Evolutionary conservation across 1,139 yeast genomes (phyloP).

Genomic region (Candida sp.): DNA sequence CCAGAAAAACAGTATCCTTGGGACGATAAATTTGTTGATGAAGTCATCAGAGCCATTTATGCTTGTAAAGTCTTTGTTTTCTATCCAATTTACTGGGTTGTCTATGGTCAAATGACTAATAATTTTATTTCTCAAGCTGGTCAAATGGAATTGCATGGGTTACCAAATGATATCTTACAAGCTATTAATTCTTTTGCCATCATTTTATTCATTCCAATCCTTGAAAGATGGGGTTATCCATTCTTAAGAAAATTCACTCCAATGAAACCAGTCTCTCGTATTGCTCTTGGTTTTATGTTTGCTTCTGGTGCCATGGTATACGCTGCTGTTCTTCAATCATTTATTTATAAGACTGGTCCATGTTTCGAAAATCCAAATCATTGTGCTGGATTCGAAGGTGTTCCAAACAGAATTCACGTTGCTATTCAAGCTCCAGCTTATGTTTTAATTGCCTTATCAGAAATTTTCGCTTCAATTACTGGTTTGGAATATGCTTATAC

Average conservation of each 20-base stretch:
- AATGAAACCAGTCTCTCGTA: conserved; percentile 69
- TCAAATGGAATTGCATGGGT: conserved; percentile 57
- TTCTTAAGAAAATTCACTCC: conserved; percentile 52
- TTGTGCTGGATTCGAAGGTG: conserved; percentile 23
- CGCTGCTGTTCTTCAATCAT: conserved; percentile 79
- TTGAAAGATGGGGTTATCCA: conserved; percentile 54
- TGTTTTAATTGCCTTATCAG: conserved; percentile 58
- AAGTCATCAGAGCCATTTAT: conserved; percentile 51
- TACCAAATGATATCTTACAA: conserved; percentile 67
- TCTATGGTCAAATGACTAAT: conserved; percentile 64
- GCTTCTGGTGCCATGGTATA: conserved; percentile 70
- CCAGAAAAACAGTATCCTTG: conserved; percentile 48
- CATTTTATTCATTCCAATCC: conserved; percentile 59
- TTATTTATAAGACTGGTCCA: conserved; percentile 71
- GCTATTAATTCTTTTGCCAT: conserved; percentile 60
- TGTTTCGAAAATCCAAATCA: conserved; percentile 62
- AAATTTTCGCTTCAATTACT: conserved; percentile 63
- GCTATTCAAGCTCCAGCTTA: conserved; percentile 66
- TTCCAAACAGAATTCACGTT: conserved; percentile 55
- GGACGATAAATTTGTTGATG: conserved; percentile 62
- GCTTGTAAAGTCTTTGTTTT: conserved; percentile 64
- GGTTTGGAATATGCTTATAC: conserved; percentile 71
- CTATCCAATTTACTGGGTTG: conserved; percentile 67
- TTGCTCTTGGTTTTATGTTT: conserved; percentile 70
- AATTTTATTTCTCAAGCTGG: conserved; percentile 67